These are phyloP conservation scores for Sarocladium strictum DNA, from an alignment of 2,329 filamentous ascomycete genomes.

Conservation along the genomic window DNA sequence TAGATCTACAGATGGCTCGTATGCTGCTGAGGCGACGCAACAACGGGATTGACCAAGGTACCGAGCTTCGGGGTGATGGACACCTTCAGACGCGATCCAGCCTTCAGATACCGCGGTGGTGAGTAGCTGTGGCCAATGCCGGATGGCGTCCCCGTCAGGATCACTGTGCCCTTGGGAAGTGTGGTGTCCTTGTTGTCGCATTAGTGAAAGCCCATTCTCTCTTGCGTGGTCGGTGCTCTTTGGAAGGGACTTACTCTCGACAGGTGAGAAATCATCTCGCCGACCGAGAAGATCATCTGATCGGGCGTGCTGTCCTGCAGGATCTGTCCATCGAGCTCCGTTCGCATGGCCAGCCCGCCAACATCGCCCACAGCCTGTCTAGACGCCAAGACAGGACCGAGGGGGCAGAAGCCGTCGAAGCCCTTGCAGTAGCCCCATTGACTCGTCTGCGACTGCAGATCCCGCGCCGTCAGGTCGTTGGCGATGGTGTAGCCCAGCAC, in stretches of 20 bases:
- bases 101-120: slow-evolving; percentile 15
- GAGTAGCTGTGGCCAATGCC: slow-evolving; percentile 16
- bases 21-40: background rate
- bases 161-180: slow-evolving; percentile 20
- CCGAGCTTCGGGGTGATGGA: slow-evolving; percentile 17
- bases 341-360: slow-evolving; percentile 13
- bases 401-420: slow-evolving; percentile 41
- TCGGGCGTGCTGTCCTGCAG: slow-evolving; percentile 17
- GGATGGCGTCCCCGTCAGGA: slow-evolving; percentile 22
- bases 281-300: slow-evolving; percentile 24
- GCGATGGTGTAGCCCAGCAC: slow-evolving; percentile 51
- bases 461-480: slow-evolving; percentile 49
- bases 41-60: slow-evolving; percentile 17
- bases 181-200: slow-evolving; percentile 18
- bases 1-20: background rate
- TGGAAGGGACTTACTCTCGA: slow-evolving; percentile 11
- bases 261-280: slow-evolving; percentile 18
- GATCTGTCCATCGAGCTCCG: slow-evolving; percentile 17
- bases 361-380: slow-evolving; percentile 9
- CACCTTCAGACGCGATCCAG: slow-evolving; percentile 14
- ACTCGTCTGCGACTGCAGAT: slow-evolving; percentile 40
- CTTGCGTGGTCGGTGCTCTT: too few relatives aligned
- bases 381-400: slow-evolving; percentile 25
- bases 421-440: slow-evolving; percentile 48
- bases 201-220: background rate